These are phyloP conservation scores for Orbilia ellipsospora DNA, from an alignment of 2,329 filamentous ascomycete genomes.

Conservation along the genomic window DNA sequence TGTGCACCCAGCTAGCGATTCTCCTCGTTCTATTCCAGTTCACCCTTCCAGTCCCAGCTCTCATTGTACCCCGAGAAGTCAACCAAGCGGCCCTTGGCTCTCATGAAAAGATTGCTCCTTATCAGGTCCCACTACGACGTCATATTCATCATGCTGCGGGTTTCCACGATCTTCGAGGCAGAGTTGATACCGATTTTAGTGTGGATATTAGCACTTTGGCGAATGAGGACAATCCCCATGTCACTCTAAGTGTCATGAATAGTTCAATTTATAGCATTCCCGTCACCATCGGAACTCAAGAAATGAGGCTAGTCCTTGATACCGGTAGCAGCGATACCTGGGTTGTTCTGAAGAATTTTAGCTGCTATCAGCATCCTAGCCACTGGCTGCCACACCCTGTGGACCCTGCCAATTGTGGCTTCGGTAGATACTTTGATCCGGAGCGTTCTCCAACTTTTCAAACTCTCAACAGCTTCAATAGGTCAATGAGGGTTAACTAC, in stretches of 20 bases:
- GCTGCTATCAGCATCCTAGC: background rate
- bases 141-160: background rate
- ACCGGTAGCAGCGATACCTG: constrained; percentile 50
- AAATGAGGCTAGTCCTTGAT: constrained; percentile 28
- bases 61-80: constrained; percentile 26
- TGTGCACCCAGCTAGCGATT: background rate
- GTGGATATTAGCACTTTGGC: background rate
- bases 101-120: constrained; percentile 26
- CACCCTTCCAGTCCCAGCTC: background rate
- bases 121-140: constrained; percentile 23
- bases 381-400: background rate
- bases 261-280: constrained; percentile 15
- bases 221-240: background rate
- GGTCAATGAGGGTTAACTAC: constrained; percentile 14
- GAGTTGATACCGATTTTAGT: background rate
- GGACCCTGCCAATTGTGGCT: constrained; percentile 1
- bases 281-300: constrained; percentile 19
- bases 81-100: constrained; percentile 5
- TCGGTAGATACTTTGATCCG: constrained; percentile 23
- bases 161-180: background rate
- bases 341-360: constrained; percentile 15
- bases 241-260: constrained; percentile 7
- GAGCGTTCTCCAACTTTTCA: constrained; percentile 19
- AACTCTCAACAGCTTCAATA: constrained; percentile 8
- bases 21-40: constrained; percentile 15